Base-by-base conservation (phyloP, 2,329 filamentous ascomycete species). In the Thelonectria olida region DNA sequence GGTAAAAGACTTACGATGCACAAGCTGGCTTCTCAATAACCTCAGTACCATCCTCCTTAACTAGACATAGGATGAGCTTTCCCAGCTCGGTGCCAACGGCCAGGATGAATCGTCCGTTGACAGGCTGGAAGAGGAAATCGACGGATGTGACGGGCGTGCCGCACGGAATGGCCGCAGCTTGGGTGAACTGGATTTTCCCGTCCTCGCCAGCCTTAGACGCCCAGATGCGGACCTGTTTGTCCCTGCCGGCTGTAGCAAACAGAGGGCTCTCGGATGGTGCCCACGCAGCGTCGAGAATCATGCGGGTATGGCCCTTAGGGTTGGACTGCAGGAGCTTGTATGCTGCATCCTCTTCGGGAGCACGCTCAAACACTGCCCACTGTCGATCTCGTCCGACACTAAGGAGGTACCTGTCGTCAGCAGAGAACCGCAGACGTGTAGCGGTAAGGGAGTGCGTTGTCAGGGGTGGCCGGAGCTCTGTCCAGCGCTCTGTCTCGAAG, bases 271-370 rank as follows among this genome's bases (percentile, higher is more conserved):
- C 66, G 75, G 83, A 25, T 1, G 90, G 90, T 1, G 90, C 89
- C 95, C 96, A 99, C 2, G 92, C 88, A 1, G 89, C 91, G 73
- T 93, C 93, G 13, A 98, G 83, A 45, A 99, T 94, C 93, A 99
- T 98, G 61, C 96, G 84, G 4, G 91, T 85, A 76, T 99, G 96
- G 0, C 92, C 95, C 78, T 97, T 97, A 2, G 88, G 86, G 70
- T 97, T 93, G 3, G 85, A 81, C 63, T 89, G 81, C 38, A 86
- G 75, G 3, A 90, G 80, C 22, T 75, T 78, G 71, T 91, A 97
- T 13, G 73, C 72, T 27, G 69, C 69, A 2, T 75, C 73, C 10
- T 66, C 70, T 31, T 67, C 74, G 6, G 72, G 74, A 31, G 78
- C 78, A 38, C 88, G 82, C 69, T 86, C 80, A 74, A 95, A 99